These are phyloP conservation scores for Trichocladium antarcticum DNA, from an alignment of 495 filamentous ascomycete genomes.

Conservation along the genomic window DNA sequence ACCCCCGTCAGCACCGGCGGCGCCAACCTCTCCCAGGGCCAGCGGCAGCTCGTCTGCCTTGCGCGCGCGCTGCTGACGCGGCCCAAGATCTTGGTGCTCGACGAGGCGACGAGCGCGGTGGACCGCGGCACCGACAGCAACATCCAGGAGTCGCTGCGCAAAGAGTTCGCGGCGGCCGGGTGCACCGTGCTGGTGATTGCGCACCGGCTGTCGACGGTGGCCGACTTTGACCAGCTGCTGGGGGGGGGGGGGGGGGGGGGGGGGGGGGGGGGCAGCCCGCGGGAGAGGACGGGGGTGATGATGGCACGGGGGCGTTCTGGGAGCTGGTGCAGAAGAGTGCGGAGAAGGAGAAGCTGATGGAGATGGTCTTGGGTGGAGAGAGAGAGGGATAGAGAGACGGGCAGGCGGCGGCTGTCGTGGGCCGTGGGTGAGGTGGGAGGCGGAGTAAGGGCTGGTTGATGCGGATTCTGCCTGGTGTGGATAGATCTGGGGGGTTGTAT, in stretches of 20 bases:
- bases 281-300: conserved; percentile 6
- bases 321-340: conserved; percentile 22
- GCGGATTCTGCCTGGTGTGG: not conserved
- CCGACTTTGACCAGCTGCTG: conserved; percentile 58
- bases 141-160: conserved; percentile 60
- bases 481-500: not conserved
- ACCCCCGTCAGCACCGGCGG: conserved; percentile 28
- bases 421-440: not conserved
- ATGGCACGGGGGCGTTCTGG: conserved; percentile 21
- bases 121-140: conserved; percentile 59
- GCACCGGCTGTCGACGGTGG: conserved; percentile 60
- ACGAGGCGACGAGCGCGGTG: conserved; percentile 77
- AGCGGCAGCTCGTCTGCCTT: conserved; percentile 60
- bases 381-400: conserved; percentile 2
- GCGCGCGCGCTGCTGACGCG: conserved; percentile 60
- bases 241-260: conserved; percentile 51
- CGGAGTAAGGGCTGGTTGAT: not conserved
- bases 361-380: conserved; percentile 15
- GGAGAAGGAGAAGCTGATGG: conserved; percentile 17
- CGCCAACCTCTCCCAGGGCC: conserved; percentile 43
- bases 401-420: not conserved
- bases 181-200: conserved; percentile 71
- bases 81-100: conserved; percentile 69
- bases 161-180: conserved; percentile 54
- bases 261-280: conserved; percentile 39